Conservation (phyloP, 2,329 filamentous ascomycete species). For the Alternaria sp. region DNA sequence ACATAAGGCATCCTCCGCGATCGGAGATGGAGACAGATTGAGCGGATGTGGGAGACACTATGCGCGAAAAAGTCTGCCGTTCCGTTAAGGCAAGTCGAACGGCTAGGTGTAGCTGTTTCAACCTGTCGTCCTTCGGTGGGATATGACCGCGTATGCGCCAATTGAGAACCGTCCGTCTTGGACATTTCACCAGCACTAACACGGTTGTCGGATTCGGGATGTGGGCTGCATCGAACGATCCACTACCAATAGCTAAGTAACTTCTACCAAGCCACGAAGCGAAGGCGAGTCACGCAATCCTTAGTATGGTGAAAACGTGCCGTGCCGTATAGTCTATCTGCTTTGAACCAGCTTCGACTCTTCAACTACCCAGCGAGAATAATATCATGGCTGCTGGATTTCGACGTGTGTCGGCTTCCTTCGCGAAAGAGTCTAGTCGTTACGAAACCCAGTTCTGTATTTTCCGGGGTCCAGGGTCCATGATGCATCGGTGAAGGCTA, state of each 20-base stretch:
- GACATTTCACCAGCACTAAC: slow-evolving; percentile 1
- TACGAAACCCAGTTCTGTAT: background rate
- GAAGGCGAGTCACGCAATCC: background rate
- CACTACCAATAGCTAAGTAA: background rate
- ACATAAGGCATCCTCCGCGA: background rate
- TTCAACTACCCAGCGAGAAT: background rate
- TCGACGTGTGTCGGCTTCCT: background rate
- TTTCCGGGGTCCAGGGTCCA: background rate
- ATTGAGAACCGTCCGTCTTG: slow-evolving; percentile 3
- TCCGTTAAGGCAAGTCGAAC: slow-evolving; percentile 3
- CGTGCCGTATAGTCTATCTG: background rate
- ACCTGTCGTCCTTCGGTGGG: slow-evolving; percentile 11
- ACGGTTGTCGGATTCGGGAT: slow-evolving; percentile 7
- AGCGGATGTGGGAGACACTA: slow-evolving; percentile 3
- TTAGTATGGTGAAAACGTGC: background rate
- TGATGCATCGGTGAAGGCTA: slow-evolving; percentile 15
- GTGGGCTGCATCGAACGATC: background rate
- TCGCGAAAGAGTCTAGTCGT: background rate
- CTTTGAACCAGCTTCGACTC: background rate
- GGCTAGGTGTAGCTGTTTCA: slow-evolving; percentile 5
- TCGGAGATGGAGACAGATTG: background rate
- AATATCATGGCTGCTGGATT: background rate
- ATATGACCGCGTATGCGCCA: slow-evolving; percentile 9
- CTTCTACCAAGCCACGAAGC: background rate
- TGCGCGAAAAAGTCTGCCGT: background rate